Base-by-base conservation (phyloP, 164 flowering plant species). In the Liquidambar formosana region DNA sequence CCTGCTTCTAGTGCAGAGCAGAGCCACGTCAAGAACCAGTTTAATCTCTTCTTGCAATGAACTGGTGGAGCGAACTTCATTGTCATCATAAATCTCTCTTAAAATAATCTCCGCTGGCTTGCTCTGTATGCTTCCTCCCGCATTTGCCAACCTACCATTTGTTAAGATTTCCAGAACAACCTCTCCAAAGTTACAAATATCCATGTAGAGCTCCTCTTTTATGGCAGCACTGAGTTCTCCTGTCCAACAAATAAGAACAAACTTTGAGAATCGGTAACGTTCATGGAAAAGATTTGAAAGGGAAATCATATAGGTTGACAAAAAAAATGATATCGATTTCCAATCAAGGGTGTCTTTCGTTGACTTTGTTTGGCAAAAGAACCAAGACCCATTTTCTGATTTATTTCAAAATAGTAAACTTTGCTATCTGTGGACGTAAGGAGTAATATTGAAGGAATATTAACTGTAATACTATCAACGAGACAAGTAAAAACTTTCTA, bases 161-260 rank as follows among this genome's bases (percentile, higher is more conserved):
- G 88, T 85, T 64, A 94, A 60, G 44, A 88, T 77, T 77, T 92
- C 97, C 72, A 94, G 56, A 56, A 88, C 74, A 43, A 92, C 41
- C 80, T 84, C 92, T 21, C 99, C 99, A 57, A 92, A 94, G 73
- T 72, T 79, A 85, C 76, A 83, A 21, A 92, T 69, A 57, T 94
- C 99, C 76, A 56, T 75, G 77, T 61, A 51, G 43, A 87, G 81
- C 63, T 90, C 93, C 54, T 85, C 93, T 57, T 83, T 77, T 14
- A 74, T 66, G 54, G 66, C 67, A 46, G 69, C 54, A 51, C 65
- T 76, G 69, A 73, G 56, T 74, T 83, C 81, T 71, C 80, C 97
- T 88, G 84, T 64, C 1, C 1, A 54, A 74, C 10, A 38, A 14
- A 61, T 33, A 8, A 61, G 27, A 71, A 27, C 14, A 48, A 18